Evolutionary conservation across 306 rosid species (phyloP).

Genomic region (Vigna reflexopilosa): DNA sequence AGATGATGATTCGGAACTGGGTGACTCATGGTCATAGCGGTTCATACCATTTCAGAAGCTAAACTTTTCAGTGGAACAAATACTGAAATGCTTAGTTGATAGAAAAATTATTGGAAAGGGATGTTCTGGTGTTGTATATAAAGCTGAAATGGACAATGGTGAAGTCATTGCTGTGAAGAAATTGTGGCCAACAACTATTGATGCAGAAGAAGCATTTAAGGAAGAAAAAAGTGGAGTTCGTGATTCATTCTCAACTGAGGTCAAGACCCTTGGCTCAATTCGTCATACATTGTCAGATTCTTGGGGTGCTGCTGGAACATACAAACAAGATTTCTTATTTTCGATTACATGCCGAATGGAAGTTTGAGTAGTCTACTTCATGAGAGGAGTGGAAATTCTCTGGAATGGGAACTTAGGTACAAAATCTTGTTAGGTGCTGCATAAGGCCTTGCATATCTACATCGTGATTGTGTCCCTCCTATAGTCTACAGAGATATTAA

Average conservation of each 20-base stretch:
- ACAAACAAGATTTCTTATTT: slow-evolving; percentile 79
- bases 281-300: slow-evolving; percentile 90
- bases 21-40: too few species aligned
- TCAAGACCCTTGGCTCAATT: slow-evolving; percentile 82
- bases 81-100: too few species aligned
- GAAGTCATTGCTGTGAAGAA: too few species aligned
- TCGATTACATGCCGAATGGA: slow-evolving; percentile 95
- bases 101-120: too few species aligned
- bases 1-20: too few species aligned
- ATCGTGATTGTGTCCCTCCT: slow-evolving; percentile 97
- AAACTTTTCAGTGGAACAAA: too few species aligned
- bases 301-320: slow-evolving; percentile 86
- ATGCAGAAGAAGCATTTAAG: too few species aligned
- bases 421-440: slow-evolving; percentile 88
- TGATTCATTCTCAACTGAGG: slow-evolving; percentile 85
- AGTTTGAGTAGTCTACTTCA: slow-evolving; percentile 85
- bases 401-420: slow-evolving; percentile 96
- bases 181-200: too few species aligned
- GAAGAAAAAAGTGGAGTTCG: slow-evolving; percentile 64
- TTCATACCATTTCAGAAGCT: too few species aligned
- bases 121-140: too few species aligned
- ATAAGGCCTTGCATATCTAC: slow-evolving; percentile 89
- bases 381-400: slow-evolving; percentile 73
- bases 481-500: slow-evolving; percentile 95
- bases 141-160: too few species aligned